Conservation (phyloP, 75 land plant genomes). For the Cryptomeria japonica region DNA sequence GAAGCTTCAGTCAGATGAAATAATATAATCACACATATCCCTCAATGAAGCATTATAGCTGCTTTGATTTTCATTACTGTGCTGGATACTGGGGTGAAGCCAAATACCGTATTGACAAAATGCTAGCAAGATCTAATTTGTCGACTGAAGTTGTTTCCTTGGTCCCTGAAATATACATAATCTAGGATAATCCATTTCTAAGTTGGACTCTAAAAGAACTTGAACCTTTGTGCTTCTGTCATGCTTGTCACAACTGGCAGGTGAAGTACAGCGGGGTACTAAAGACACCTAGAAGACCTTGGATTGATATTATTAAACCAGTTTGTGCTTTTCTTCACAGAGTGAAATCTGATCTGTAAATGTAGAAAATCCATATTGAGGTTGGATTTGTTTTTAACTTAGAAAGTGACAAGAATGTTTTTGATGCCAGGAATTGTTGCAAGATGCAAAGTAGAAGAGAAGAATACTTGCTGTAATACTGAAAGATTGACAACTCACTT, state of each 20-base stretch:
- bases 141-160: neutral
- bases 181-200: neutral
- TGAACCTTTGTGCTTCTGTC: neutral
- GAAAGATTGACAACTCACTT: neutral
- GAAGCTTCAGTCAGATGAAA: neutral
- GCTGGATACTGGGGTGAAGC: neutral
- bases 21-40: neutral
- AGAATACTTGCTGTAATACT: neutral
- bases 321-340: neutral
- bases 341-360: neutral
- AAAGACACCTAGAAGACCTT: neutral
- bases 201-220: neutral
- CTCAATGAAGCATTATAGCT: neutral
- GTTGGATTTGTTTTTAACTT: neutral
- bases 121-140: neutral
- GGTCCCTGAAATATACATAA: neutral
- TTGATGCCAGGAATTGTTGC: neutral
- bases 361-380: neutral
- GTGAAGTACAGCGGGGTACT: neutral
- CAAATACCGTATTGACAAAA: neutral
- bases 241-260: neutral
- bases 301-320: neutral
- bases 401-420: neutral
- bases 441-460: neutral
- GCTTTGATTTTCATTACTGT: neutral